Conservation (phyloP, 2,329 filamentous ascomycete species). For the Clonostachys byssicola region DNA sequence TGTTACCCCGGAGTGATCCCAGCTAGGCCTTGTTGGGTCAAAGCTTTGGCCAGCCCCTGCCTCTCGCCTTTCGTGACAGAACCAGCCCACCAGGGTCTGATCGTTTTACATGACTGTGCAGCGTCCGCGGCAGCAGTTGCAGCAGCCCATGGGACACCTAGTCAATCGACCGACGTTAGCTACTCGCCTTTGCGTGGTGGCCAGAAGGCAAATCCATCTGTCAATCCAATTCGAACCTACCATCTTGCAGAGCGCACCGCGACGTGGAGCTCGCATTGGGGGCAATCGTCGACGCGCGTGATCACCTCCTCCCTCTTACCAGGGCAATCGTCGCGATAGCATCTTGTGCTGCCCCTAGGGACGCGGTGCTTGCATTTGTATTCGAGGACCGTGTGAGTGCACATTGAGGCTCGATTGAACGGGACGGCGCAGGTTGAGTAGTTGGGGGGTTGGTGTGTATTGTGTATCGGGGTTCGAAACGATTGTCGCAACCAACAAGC, state of each 20-base stretch:
- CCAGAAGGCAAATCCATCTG: too few relatives aligned
- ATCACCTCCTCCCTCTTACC: slow-evolving; percentile 21
- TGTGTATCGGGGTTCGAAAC: not conserved
- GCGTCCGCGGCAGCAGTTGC: too few relatives aligned
- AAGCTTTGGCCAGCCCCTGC: not conserved
- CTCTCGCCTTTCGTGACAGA: not conserved
- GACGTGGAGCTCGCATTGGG: slow-evolving; percentile 23
- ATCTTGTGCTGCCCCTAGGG: slow-evolving; percentile 25
- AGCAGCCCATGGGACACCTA: too few relatives aligned
- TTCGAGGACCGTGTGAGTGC: slow-evolving; percentile 22
- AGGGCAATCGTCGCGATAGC: slow-evolving; percentile 22
- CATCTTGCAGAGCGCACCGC: slow-evolving; percentile 24
- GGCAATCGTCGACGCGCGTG: slow-evolving; percentile 19
- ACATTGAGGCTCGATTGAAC: slow-evolving; percentile 16
- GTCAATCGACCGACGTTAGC: too few relatives aligned
- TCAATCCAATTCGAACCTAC: slow-evolving; percentile 7
- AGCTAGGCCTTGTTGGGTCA: too few relatives aligned
- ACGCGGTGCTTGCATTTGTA: slow-evolving; percentile 29
- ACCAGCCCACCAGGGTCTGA: not conserved
- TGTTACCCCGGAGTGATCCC: too few relatives aligned
- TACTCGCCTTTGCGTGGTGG: too few relatives aligned
- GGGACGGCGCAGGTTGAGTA: not conserved
- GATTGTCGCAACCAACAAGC: not conserved
- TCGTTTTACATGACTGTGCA: slow-evolving; percentile 15
- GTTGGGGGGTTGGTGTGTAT: not conserved